phyloP scores from a whole-genome alignment of 306 rosid species.

The Sicyos edulis region DNA sequence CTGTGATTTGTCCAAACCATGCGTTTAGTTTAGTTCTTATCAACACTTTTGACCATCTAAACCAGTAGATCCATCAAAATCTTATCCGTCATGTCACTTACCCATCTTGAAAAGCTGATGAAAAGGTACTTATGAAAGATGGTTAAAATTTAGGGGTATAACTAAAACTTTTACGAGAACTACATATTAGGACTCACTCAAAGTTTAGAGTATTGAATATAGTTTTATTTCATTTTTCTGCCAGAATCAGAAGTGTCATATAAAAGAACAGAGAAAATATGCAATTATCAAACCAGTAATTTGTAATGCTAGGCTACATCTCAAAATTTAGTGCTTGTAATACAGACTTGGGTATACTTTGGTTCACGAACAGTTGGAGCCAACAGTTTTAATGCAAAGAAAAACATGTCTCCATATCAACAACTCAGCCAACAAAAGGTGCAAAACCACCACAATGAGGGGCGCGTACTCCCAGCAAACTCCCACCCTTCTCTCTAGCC shows the following conservation, averaged over 20 bases:
- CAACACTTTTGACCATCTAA: neutral
- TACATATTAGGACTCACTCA: neutral
- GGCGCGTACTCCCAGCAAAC: neutral
- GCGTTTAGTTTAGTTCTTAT: no score
- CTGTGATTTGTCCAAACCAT: no score
- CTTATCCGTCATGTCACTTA: no score
- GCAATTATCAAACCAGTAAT: neutral
- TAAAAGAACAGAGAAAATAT: neutral
- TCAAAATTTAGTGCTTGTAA: neutral
- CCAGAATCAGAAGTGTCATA: neutral
- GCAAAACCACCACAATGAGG: neutral
- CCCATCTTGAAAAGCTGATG: neutral
- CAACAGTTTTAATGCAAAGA: neutral
- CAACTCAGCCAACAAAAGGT: neutral
- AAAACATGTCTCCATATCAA: neutral
- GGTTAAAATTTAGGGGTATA: neutral
- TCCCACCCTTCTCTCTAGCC: neutral
- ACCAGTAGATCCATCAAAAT: no score
- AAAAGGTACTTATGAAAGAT: neutral
- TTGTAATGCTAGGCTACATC: neutral
- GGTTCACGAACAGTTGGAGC: neutral
- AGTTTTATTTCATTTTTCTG: neutral
- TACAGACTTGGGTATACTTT: neutral
- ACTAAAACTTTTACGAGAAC: no score
- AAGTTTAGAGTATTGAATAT: no score